phyloP scores from a whole-genome alignment of 371 early-diverging fungal genomes.

The Syncephalastrum racemosum region DNA sequence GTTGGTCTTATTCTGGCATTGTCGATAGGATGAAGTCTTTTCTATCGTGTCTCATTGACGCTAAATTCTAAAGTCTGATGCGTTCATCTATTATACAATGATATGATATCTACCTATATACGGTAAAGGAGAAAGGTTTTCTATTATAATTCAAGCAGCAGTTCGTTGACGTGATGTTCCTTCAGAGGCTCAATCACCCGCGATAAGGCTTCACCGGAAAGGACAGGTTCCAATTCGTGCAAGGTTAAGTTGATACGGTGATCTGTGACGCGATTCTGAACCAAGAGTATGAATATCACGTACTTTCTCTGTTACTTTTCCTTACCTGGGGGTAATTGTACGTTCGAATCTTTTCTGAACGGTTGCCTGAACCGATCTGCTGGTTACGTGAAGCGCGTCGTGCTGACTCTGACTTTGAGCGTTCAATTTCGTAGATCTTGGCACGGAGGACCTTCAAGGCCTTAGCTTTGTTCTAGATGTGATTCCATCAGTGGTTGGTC shows the following conservation, averaged over 20 bases:
- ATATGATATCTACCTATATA: not conserved
- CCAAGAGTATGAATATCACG: not conserved
- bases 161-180: conserved; percentile 41
- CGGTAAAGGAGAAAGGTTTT: not conserved
- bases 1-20: not conserved
- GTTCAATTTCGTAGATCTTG: conserved; percentile 75
- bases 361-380: conserved; percentile 68
- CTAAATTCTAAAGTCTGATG: not conserved
- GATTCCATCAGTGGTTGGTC: not conserved
- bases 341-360: conserved; percentile 87
- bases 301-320: not conserved
- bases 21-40: not conserved
- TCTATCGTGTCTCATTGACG: not conserved
- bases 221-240: conserved; percentile 67
- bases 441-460: conserved; percentile 85
- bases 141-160: conserved; percentile 17
- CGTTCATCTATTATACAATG: not conserved
- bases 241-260: conserved; percentile 80
- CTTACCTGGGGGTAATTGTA: conserved; percentile 78
- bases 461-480: conserved; percentile 74
- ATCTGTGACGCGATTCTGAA: conserved; percentile 78
- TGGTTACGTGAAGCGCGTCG: conserved; percentile 65
- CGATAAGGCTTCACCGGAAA: conserved; percentile 57
- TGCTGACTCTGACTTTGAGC: conserved; percentile 53
- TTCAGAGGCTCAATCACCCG: conserved; percentile 56